Evolutionary conservation across 164 flowering plant genomes (phyloP), one percentile per base, ranked within the genome.

Genomic region (Liquidambar formosana): DNA sequence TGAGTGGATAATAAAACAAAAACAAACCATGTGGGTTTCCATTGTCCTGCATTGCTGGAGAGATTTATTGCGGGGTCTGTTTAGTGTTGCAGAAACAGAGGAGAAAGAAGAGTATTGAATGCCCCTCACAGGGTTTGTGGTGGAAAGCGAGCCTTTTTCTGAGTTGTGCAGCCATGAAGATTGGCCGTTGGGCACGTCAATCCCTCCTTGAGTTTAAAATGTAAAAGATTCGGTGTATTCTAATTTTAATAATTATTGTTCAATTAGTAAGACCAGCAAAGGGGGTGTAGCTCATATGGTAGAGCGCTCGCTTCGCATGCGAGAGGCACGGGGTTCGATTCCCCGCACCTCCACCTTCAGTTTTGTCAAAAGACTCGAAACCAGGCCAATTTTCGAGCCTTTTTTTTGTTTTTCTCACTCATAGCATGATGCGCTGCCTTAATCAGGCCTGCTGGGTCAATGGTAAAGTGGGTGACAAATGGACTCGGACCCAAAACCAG

Each of bases 271-370:
- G 41, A 33, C 41, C 2, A 18, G 18, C 38, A 26, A 44, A 19
- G 92, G 87, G 89, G 88, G 83, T 89, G 92, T 89, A 87, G 97
- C 96, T 94, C 94, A 94, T 86, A 90, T 92, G 97, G 95, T 94
- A 90, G 97, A 94, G 97, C 97, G 93, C 97, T 89, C 96, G 96
- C 94, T 89, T 90, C 93, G 96, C 97, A 92, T 94, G 95, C 96
- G 95, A 94, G 96, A 94, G 98, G 98, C 92, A 92, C 97, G 90
- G 97, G 96, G 98, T 94, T 94, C 97, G 98, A 94, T 94, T 90
- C 96, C 97, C 97, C 88, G 98, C 97, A 94, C 88, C 96, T 92
- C 96, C 94, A 93, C n/a, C n/a, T n/a, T n/a, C n/a, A n/a, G n/a
- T n/a, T n/a, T n/a, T n/a, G n/a, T n/a, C n/a, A n/a, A n/a, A n/a